Base-by-base conservation (phyloP, 2,329 filamentous ascomycete genomes). In the Alternaria sp. region DNA sequence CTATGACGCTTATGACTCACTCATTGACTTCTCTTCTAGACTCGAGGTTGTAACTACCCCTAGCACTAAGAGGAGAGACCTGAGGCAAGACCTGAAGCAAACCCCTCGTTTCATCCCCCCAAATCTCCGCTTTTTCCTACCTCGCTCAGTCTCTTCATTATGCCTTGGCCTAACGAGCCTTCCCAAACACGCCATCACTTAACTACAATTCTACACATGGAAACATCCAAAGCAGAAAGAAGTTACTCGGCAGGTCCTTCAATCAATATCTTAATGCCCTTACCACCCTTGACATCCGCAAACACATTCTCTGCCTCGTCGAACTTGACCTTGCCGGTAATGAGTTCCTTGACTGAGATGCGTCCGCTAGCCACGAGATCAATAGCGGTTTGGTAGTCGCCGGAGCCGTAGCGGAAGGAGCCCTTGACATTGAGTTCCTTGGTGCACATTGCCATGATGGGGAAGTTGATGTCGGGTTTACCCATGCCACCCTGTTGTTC, bases 381-480 rank as follows among this genome's bases (percentile, higher is more conserved):
- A 44, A 97, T 84, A 4, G 92, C 92, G 6, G 93, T 86, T 74
- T 88, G 86, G 79, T 97, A 98, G 78, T 97, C 94, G 21, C 93
- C 93, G 54, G 87, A 86, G 3, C 89, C 89, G 78, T 98, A 98
- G 37, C 94, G 87, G 84, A 98, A 98, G 62, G 89, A 93, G 23
- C 94, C 94, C 74, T 90, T 91, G 45, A 91, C 85, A 10, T 89
- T 96, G 51, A 97, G 83, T 82, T 98, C 94, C 81, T 97, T 97
- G 50, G 88, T 84, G 77, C 93, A 96, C 73, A 96, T 83, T 5
- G 91, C 90, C 86, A 94, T 91, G 76, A 98, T 96, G 51, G 94
- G 94, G 82, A 97, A 97, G 8, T 80, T 90, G 77, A 97, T 93
- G 72, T 97, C 91, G 37, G 87, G 79, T 75, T 90, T 90, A 72